phyloP scores from a whole-genome alignment of 768 basidiomycete species.

The Lepiota venenata region DNA sequence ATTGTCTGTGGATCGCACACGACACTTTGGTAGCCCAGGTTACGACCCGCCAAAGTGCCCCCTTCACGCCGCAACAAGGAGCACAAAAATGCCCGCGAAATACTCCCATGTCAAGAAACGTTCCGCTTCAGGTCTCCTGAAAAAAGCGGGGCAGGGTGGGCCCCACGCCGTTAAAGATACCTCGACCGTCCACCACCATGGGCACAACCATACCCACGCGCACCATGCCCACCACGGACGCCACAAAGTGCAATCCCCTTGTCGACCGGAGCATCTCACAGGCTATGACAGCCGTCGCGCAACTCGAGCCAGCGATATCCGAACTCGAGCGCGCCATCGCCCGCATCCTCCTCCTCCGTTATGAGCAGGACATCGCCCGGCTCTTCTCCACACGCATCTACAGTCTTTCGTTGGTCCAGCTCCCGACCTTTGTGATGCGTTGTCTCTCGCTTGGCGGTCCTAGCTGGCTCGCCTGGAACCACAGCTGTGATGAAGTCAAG shows the following conservation, averaged over 20 bases:
- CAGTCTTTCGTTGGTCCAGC: constrained; percentile 57
- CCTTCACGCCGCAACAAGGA: background rate
- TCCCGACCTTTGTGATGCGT: constrained; percentile 67
- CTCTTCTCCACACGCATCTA: constrained; percentile 71
- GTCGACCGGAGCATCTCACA: constrained; percentile 52
- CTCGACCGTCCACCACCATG: constrained; percentile 14
- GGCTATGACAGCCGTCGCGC: constrained; percentile 58
- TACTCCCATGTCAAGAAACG: constrained; percentile 76
- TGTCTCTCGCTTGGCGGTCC: constrained; percentile 60
- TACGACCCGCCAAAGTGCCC: background rate
- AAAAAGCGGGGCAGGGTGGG: constrained; percentile 35
- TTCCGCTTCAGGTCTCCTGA: constrained; percentile 43
- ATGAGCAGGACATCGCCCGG: constrained; percentile 72
- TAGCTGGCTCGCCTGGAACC: constrained; percentile 66
- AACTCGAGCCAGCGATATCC: constrained; percentile 51
- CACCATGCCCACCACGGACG: constrained; percentile 9
- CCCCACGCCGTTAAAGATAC: constrained; percentile 29
- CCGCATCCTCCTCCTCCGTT: constrained; percentile 62
- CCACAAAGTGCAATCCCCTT: constrained; percentile 35
- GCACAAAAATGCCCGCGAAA: constrained; percentile 56
- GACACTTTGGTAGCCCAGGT: too few relatives aligned
- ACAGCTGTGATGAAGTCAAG: constrained; percentile 67
- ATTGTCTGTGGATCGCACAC: too few relatives aligned
- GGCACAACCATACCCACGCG: background rate
- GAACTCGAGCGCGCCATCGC: constrained; percentile 68